phyloP scores from a whole-genome alignment of 495 filamentous ascomycete species.

The Aspergillus steynii region DNA sequence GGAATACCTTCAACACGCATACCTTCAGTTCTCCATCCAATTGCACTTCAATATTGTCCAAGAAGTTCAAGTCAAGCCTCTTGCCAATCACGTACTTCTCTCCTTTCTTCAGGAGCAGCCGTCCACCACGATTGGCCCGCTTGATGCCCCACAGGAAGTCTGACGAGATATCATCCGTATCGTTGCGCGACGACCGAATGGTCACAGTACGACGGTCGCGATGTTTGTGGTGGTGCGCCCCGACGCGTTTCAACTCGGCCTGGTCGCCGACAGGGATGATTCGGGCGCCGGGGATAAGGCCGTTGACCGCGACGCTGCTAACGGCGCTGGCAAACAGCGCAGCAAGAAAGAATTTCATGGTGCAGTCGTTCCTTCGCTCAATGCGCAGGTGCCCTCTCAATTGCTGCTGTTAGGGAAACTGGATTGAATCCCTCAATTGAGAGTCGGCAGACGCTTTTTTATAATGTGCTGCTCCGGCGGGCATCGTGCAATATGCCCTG shows the following conservation, averaged over 20 bases:
- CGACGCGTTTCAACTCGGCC: constrained; percentile 22
- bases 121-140: constrained; percentile 55
- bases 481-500: background rate
- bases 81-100: constrained; percentile 56
- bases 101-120: constrained; percentile 49
- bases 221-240: constrained; percentile 31
- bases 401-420: background rate
- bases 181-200: constrained; percentile 51
- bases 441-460: background rate
- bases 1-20: background rate
- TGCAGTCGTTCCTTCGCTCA: background rate
- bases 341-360: constrained; percentile 29
- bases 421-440: background rate
- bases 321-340: constrained; percentile 28
- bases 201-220: constrained; percentile 45
- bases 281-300: constrained; percentile 26
- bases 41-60: constrained; percentile 56
- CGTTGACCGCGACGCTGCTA: constrained; percentile 15
- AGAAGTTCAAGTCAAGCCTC: constrained; percentile 56
- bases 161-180: constrained; percentile 53
- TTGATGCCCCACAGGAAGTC: constrained; percentile 54
- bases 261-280: constrained; percentile 31
- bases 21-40: constrained; percentile 56
- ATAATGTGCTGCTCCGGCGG: background rate
- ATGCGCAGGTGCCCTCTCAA: background rate